Percentiles rank a stretch among this genome's conserved stretches.
Conservation (phyloP, 2,329 filamentous ascomycete genomes). For the Ophiocordyceps polyrhachis-furcata region DNA sequence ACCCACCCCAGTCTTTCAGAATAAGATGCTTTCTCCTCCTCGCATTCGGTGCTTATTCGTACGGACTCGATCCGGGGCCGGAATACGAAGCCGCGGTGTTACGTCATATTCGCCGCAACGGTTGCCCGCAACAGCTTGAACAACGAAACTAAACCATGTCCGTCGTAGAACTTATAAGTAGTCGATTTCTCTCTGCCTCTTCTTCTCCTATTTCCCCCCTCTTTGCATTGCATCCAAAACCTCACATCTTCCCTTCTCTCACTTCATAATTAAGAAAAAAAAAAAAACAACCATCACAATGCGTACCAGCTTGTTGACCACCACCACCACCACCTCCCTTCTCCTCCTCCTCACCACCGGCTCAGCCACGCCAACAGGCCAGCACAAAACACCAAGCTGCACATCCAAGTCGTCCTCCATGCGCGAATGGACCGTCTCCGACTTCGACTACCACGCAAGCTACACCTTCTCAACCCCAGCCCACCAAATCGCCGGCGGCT, state of each 20-base stretch:
- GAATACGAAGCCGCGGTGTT: neutral
- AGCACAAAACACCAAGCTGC: slow-evolving; percentile 5
- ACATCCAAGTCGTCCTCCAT: slow-evolving; percentile 6
- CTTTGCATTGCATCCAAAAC: neutral
- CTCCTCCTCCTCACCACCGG: slow-evolving; percentile 9
- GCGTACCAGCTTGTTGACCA: slow-evolving; percentile 5
- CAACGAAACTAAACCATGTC: neutral
- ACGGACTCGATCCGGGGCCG: neutral
- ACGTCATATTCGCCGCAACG: slow-evolving; percentile 1
- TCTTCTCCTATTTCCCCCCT: neutral
- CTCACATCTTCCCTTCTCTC: neutral
- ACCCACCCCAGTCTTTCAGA: no score
- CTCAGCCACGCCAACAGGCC: slow-evolving; percentile 6
- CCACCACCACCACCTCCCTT: slow-evolving; percentile 4
- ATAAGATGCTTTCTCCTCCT: neutral
- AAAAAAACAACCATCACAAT: slow-evolving; percentile 3
- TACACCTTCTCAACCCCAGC: slow-evolving; percentile 30
- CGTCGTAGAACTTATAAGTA: neutral
- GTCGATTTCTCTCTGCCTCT: neutral
- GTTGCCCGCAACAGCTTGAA: neutral
- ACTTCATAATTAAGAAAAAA: no score
- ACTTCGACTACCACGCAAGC: slow-evolving; percentile 29
- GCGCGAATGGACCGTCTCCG: slow-evolving; percentile 19
- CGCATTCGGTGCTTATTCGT: neutral
- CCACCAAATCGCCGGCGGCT: slow-evolving; percentile 29